Evolutionary conservation across 495 filamentous ascomycete genomes (phyloP), one percentile per base, ranked within the genome.

Genomic region (Acidomyces sp.): DNA sequence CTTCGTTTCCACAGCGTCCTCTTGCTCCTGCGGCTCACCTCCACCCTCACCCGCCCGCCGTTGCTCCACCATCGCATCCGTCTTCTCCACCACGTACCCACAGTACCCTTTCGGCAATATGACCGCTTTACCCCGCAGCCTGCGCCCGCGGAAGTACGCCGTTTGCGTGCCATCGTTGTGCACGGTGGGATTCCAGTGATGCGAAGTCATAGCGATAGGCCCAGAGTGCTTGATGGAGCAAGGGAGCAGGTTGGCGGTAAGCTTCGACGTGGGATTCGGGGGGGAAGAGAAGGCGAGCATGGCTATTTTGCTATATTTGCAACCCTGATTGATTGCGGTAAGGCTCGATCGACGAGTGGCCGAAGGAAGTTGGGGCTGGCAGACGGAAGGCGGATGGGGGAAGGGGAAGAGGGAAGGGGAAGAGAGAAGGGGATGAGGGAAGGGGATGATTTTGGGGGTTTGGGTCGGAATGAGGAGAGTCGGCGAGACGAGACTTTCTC

Each of bases 121-220:
- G 20, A 88, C 62, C 13, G 64, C 56, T 41, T 72, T 77, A 19
- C 83, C 85, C 30, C 71, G 67, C 13, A 96, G 65, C 51, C 79
- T 90, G 28, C 88, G 75, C 23, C 88, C 88, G 21, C 88, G 79
- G 47, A 94, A 82, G 54, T 88, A 81, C 16, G 78, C 66, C n/a
- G n/a, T n/a, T n/a, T n/a, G n/a, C 1, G 72, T 77, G n/a, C 30
- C 21, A n/a, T 33, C 9, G 20, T 11, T 31, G 6, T 44, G 37
- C 24, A 21, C 18, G 21, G 26, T 16, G 25, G 82, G 73, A 3
- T 57, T 62, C 88, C 88, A 96, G 51, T 83, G 83, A n/a, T 76
- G 65, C 23, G 72, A 50, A 4, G 72, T 62, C 1, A 76, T 70
- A 12, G 76, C 67, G 34, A 85, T 64, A 9, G 75, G 62, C 4